phyloP scores from a whole-genome alignment of 2,329 filamentous ascomycete genomes.

The Ophiocordyceps camponoti-leonardi region DNA sequence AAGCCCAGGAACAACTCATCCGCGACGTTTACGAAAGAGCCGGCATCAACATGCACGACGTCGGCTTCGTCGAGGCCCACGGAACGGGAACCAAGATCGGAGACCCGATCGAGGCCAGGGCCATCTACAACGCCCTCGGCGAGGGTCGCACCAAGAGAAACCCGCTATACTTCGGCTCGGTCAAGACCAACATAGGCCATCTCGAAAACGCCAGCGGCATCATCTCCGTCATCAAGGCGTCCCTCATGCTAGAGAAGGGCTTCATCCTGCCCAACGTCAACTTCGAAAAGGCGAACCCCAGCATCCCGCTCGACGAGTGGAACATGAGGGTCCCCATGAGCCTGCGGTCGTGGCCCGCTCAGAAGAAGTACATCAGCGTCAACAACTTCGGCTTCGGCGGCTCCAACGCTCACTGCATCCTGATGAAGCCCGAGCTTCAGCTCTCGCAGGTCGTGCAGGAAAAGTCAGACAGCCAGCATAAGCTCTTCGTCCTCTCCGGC shows the following conservation, averaged over 20 bases:
- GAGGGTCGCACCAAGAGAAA: slow-evolving; percentile 19
- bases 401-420: slow-evolving; percentile 26
- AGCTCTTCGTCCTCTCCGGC: slow-evolving; percentile 25
- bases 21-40: slow-evolving; percentile 15
- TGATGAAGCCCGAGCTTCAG: slow-evolving; percentile 9
- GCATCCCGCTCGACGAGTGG: slow-evolving; percentile 31
- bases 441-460: slow-evolving; percentile 2
- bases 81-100: slow-evolving; percentile 38
- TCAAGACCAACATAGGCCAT: slow-evolving; percentile 35
- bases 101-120: slow-evolving; percentile 36
- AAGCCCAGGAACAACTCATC: slow-evolving; percentile 26
- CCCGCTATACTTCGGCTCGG: slow-evolving; percentile 27
- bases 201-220: slow-evolving; percentile 33
- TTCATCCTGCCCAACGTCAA: slow-evolving; percentile 32
- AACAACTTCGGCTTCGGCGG: slow-evolving; percentile 31
- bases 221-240: slow-evolving; percentile 31
- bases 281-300: slow-evolving; percentile 29
- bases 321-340: slow-evolving; percentile 27
- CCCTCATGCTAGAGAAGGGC: slow-evolving; percentile 30
- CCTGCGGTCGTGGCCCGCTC: slow-evolving; percentile 26
- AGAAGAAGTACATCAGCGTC: slow-evolving; percentile 31
- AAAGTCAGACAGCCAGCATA: slow-evolving; percentile 6
- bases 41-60: slow-evolving; percentile 12
- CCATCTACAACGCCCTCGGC: slow-evolving; percentile 26
- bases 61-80: slow-evolving; percentile 29